Percentiles rank a stretch among this genome's conserved stretches.
Conservation (phyloP, 305 asterid species). For the Lippia alba region DNA sequence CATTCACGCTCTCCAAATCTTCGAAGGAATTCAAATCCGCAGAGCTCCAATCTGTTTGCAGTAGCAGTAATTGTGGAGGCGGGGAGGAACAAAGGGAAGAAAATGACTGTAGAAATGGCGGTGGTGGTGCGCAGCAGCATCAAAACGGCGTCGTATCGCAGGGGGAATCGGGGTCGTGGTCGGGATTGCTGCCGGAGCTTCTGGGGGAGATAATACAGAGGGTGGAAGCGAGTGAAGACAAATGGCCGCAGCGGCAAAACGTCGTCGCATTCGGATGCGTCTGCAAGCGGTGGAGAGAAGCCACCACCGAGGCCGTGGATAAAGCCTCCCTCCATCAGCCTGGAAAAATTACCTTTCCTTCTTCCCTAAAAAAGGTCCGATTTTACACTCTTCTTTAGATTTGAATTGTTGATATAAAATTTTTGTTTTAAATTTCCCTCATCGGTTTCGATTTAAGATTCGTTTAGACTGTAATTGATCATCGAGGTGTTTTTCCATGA, state of each 20-base stretch:
- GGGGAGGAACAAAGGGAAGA: slow-evolving; percentile 28
- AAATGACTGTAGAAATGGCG: slow-evolving; percentile 19
- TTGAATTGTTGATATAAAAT: no score
- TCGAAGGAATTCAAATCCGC: slow-evolving; percentile 44
- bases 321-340: slow-evolving; percentile 48
- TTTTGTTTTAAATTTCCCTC: slow-evolving; percentile 12
- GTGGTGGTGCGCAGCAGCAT: slow-evolving; percentile 25
- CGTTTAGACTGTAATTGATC: slow-evolving; percentile 13
- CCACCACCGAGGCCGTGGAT: slow-evolving; percentile 73
- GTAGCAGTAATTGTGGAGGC: slow-evolving; percentile 6
- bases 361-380: slow-evolving; percentile 84
- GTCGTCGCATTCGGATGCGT: slow-evolving; percentile 93
- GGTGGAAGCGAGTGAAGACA: slow-evolving; percentile 75
- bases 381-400: background rate
- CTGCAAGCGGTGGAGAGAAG: slow-evolving; percentile 90
- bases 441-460: background rate
- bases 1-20: slow-evolving; percentile 70
- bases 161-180: slow-evolving; percentile 59
- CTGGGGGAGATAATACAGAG: slow-evolving; percentile 73
- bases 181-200: slow-evolving; percentile 82
- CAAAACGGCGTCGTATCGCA: slow-evolving; percentile 40
- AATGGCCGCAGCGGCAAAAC: slow-evolving; percentile 86
- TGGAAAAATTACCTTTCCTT: slow-evolving; percentile 81
- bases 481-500: background rate
- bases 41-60: slow-evolving; percentile 34